Conservation (phyloP, 208 protist genomes). For the Lotmaria passim region DNA sequence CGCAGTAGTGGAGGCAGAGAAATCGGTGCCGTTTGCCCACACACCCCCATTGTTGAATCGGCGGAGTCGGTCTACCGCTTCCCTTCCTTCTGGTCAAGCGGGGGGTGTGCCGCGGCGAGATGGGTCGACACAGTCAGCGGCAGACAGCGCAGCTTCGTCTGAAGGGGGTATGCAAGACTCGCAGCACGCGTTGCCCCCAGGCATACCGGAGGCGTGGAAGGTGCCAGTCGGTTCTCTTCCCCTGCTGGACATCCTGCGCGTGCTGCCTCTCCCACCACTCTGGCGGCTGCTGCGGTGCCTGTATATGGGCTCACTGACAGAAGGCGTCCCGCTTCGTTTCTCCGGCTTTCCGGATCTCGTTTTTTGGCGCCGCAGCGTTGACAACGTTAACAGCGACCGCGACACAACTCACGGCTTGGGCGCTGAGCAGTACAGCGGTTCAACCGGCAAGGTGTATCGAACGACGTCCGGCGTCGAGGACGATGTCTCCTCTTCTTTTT, state of each 20-base stretch:
- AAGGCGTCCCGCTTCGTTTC: conserved; percentile 57
- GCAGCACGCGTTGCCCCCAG: too few species aligned
- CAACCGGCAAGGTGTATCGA: not conserved
- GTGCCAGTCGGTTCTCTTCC: conserved; percentile 58
- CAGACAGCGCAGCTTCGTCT: not conserved
- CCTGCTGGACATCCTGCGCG: conserved; percentile 57
- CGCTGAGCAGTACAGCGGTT: not conserved
- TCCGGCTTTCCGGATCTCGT: conserved; percentile 85
- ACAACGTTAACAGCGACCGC: not conserved
- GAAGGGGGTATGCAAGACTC: too few species aligned
- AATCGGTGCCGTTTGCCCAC: not conserved
- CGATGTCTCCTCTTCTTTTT: conserved; percentile 31
- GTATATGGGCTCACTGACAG: conserved; percentile 50
- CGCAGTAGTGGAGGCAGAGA: not conserved
- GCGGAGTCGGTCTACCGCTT: not conserved
- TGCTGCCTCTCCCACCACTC: conserved; percentile 52
- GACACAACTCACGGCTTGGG: not conserved
- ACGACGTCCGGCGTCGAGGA: not conserved
- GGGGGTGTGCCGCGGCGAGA: not conserved
- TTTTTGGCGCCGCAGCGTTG: conserved; percentile 52
- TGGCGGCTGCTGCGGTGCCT: conserved; percentile 64
- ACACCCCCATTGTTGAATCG: not conserved
- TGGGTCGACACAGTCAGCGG: not conserved
- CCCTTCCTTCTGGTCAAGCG: not conserved
- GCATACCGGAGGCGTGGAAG: conserved; percentile 36